phyloP scores from a whole-genome alignment of 345 rosid species.

The Cardamine chenopodiifolia region DNA sequence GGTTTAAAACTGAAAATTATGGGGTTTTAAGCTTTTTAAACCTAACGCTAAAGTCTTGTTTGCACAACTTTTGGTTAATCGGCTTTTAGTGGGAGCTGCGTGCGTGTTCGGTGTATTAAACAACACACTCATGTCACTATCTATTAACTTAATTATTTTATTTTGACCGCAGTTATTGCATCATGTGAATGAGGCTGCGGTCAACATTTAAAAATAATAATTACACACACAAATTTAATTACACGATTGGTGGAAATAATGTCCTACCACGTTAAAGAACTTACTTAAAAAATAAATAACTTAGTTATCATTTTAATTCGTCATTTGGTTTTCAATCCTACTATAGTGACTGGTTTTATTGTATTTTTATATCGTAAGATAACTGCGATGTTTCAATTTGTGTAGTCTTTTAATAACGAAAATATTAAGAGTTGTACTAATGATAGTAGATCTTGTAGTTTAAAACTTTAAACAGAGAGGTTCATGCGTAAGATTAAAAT shows the following conservation, averaged over 20 bases:
- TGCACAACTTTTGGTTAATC: slow-evolving; percentile 20
- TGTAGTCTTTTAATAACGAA: no score
- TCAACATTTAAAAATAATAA: no score
- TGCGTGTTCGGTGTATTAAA: slow-evolving; percentile 31
- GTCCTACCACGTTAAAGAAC: background rate
- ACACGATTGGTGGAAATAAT: background rate
- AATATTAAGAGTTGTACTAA: background rate
- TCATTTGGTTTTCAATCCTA: background rate
- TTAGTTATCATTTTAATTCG: background rate
- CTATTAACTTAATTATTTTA: slow-evolving; percentile 5
- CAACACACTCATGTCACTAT: slow-evolving; percentile 29
- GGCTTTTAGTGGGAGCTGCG: slow-evolving; percentile 35
- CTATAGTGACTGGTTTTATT: no score
- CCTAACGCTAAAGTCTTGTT: slow-evolving; percentile 25
- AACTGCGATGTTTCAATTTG: background rate
- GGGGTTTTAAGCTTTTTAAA: background rate
- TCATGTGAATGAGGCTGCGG: background rate
- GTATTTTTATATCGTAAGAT: no score
- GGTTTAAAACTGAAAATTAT: background rate
- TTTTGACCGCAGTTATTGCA: background rate
- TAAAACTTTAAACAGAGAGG: background rate
- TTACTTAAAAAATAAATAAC: background rate
- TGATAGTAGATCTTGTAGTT: background rate
- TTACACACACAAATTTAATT: background rate
- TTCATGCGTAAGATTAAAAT: background rate